Percentiles rank a stretch among this genome's conserved stretches.
Conservation (phyloP, 1,139 yeast genomes). For the Lodderomyces oxycetoniae region DNA sequence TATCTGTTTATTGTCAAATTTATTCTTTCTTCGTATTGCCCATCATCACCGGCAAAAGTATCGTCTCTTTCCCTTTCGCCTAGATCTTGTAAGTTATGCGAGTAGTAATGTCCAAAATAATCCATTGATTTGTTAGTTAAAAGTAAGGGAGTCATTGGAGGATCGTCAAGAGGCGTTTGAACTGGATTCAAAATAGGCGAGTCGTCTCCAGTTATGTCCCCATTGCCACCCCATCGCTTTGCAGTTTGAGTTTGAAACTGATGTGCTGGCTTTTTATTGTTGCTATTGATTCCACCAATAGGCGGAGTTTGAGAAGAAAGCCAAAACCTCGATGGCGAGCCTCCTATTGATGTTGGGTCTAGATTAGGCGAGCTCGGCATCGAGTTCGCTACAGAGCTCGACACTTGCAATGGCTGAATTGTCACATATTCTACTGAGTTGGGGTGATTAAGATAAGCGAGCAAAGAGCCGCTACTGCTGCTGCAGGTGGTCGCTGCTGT, state of each 20-base stretch:
- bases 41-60: neutral
- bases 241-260: slow-evolving; percentile 9
- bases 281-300: slow-evolving; percentile 3
- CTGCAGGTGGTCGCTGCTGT: neutral
- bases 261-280: slow-evolving; percentile 16
- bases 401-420: neutral
- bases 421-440: slow-evolving; percentile 4
- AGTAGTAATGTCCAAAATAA: slow-evolving; percentile 9
- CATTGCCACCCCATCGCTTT: slow-evolving; percentile 7
- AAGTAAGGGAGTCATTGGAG: slow-evolving; percentile 45
- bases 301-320: slow-evolving; percentile 53
- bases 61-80: no score
- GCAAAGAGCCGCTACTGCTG: neutral
- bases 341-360: slow-evolving; percentile 49
- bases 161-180: slow-evolving; percentile 41
- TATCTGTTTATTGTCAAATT: no score
- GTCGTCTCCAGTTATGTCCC: slow-evolving; percentile 18
- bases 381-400: slow-evolving; percentile 4
- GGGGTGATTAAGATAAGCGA: slow-evolving; percentile 16
- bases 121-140: slow-evolving; percentile 19
- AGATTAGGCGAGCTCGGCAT: slow-evolving; percentile 51
- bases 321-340: slow-evolving; percentile 55
- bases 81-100: no score
- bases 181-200: slow-evolving; percentile 42
- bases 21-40: neutral